Evolutionary conservation across 495 filamentous ascomycete genomes (phyloP).

Genomic region (Aspergillus funiculosus): DNA sequence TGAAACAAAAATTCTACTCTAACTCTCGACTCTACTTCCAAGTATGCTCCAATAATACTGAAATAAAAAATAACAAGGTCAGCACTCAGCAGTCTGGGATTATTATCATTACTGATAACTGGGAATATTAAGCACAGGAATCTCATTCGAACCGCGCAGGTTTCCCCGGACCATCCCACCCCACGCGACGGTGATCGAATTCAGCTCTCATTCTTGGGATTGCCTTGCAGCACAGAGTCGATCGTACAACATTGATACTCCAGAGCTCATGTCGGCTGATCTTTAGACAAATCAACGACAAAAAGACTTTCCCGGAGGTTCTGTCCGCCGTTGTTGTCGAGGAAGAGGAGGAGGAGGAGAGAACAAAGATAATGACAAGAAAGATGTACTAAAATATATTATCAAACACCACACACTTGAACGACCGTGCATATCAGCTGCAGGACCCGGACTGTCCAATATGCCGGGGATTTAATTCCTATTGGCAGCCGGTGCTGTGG

Average conservation of each 20-base stretch:
- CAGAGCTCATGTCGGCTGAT: conserved; percentile 16
- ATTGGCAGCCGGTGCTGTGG: conserved; percentile 14
- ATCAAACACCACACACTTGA: conserved; percentile 20
- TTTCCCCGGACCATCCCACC: conserved; percentile 24
- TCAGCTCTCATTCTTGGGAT: neutral
- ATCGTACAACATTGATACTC: neutral
- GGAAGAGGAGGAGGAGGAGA: no score
- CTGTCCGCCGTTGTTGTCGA: neutral
- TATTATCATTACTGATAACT: no score
- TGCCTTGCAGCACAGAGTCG: neutral
- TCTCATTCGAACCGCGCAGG: conserved; percentile 10
- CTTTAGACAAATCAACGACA: neutral
- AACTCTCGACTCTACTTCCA: no score
- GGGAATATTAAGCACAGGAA: conserved; percentile 13
- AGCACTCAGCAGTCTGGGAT: neutral
- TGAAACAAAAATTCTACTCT: no score
- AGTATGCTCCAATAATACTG: no score
- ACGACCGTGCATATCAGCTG: conserved; percentile 22
- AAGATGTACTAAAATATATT: conserved; percentile 22
- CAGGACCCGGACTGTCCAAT: conserved; percentile 18
- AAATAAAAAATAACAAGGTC: no score
- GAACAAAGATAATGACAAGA: conserved; percentile 15
- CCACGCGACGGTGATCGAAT: conserved; percentile 21
- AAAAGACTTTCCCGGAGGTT: neutral
- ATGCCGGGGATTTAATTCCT: conserved; percentile 7